Evolutionary conservation across 495 filamentous ascomycete species (phyloP), one percentile per base, ranked within the genome.

Genomic region (Gamarada debralockiae): DNA sequence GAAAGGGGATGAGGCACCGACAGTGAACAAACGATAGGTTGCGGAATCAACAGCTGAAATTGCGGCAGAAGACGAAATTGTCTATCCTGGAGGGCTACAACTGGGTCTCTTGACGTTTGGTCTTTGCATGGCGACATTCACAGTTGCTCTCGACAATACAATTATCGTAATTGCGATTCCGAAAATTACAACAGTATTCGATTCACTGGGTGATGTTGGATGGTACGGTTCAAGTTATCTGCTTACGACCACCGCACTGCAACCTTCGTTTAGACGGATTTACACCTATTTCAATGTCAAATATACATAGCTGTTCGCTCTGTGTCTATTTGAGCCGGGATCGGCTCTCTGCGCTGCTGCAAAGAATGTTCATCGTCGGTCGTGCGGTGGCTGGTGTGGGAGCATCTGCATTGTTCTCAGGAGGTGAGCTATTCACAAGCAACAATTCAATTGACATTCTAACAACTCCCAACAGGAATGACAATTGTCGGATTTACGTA

Each of bases 251-350:
- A 72, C 73, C 14, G 65, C 69, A 21, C 63, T 80, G 15, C 72
- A 78, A 29, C 73, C 77, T 2, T 58, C 79, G 17, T 74, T 67
- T 29, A 78, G 78, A 37, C 73, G 70, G 25, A 66, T 82, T 25
- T 64, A 58, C 53, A 61, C 55, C 39, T 69, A 64, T 44, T 73
- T 70, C 50, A 62, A 67, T 18, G 64, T 78, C 15, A 80, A 85
- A 65, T 68, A 56, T 23, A 75, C 83, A 14, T 96, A 85, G 62
- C 68, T 96, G 9, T 55, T 62, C 15, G 87, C 89, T 29, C 83
- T 96, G 48, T 65, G 69, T 45, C 65, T 96, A 55, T 96, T 97
- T 67, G 90, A 96, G 60, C 42, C 95, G 12, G 92, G 82, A 10
- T 85, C 82, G 3, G 73, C 73, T 5, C 66, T 86, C 21, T 86